Base-by-base conservation (phyloP, 2,329 filamentous ascomycete genomes). In the Metarhizium robertsii region DNA sequence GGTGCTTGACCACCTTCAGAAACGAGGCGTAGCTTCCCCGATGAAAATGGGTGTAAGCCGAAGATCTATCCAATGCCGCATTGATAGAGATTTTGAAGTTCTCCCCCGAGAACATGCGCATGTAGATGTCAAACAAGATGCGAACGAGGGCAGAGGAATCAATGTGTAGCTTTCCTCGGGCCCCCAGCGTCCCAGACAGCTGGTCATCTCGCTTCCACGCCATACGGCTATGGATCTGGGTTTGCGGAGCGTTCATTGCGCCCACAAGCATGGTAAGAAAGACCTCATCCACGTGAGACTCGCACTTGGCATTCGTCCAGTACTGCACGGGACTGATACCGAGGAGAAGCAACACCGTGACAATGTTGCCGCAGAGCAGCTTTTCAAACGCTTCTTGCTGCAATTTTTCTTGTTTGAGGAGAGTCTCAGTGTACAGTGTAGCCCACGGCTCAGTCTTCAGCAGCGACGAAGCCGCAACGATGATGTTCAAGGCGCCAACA, bases 351-450 rank as follows among this genome's bases (percentile, higher is more conserved):
- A 25, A 25, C 25, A 25, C 4, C 25, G 25, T 25, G 25, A 4
- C 25, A 25, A 25, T 25, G 25, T 25, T 25, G 25, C 25, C 25
- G 25, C 25, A 25, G 25, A 25, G 25, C 25, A 25, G 25, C 25
- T 25, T 25, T 25, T 25, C 25, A 25, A 25, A 25, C 25, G 25
- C 25, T 4, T 25, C 25, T 25, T 25, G 3, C 25, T 25, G 25
- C 25, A 62, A 58, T 2, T 54, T 60, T 34, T 59, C 58, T 18
- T 57, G 63, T n/a, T 68, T 68, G 16, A 75, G 49, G 10, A 80
- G 62, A 8, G 70, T 62, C 55, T 83, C 77, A 0, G 73, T 81
- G 58, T 74, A 77, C 0, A 85, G 55, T 0, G 73, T 73, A 5
- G 81, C 75, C 60, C 70, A 75, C 1, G 72, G 66, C 2, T 62